These are phyloP conservation scores for Phellinidium pouzarii DNA, from an alignment of 1,284 basidiomycete genomes.

Conservation along the genomic window DNA sequence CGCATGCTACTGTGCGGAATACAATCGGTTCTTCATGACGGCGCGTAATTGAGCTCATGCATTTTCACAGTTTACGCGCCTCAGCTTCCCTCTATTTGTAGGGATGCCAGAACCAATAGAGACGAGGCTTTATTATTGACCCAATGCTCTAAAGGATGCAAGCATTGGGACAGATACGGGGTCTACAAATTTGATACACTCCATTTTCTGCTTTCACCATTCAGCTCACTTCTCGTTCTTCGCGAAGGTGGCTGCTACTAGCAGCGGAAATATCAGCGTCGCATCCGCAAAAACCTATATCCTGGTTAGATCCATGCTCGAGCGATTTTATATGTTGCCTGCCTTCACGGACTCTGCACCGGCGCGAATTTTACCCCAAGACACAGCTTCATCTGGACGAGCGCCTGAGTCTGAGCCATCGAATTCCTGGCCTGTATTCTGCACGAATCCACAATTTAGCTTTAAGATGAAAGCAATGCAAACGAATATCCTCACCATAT, in stretches of 20 bases:
- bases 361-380: slow-evolving; percentile 98
- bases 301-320: neutral
- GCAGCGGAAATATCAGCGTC: slow-evolving; percentile 66
- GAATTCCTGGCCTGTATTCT: slow-evolving; percentile 99
- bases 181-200: slow-evolving; percentile 43
- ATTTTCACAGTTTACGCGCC: slow-evolving; percentile 5
- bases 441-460: slow-evolving; percentile 3
- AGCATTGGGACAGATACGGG: slow-evolving; percentile 86
- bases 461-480: slow-evolving; percentile 9
- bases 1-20: neutral
- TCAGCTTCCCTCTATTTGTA: neutral
- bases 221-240: slow-evolving; percentile 27
- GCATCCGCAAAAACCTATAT: slow-evolving; percentile 52
- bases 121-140: slow-evolving; percentile 67
- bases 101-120: slow-evolving; percentile 46
- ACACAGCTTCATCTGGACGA: slow-evolving; percentile 94
- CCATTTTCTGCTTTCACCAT: neutral
- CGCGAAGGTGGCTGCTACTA: slow-evolving; percentile 67
- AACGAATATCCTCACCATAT: slow-evolving; percentile 51
- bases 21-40: slow-evolving; percentile 8
- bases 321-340: slow-evolving; percentile 3
- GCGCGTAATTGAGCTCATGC: slow-evolving; percentile 12
- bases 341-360: slow-evolving; percentile 92
- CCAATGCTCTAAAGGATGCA: slow-evolving; percentile 55
- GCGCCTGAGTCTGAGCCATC: slow-evolving; percentile 98